Evolutionary conservation across 1,139 yeast species (phyloP).

Genomic region (Petasospora fabianii): DNA sequence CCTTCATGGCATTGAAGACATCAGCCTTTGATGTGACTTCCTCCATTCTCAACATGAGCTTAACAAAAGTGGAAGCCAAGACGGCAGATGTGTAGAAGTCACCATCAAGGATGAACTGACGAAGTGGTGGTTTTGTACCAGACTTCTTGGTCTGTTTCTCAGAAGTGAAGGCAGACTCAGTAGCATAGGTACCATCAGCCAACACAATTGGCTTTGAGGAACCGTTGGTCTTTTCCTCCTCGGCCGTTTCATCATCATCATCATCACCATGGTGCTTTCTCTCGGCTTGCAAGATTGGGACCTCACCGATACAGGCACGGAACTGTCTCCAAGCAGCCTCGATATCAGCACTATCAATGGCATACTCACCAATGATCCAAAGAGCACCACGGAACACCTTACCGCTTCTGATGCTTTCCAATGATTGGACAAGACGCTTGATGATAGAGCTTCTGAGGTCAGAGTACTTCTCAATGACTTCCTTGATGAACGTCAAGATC

Average conservation of each 20-base stretch:
- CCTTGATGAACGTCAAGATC: slow-evolving; percentile 84
- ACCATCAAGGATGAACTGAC: slow-evolving; percentile 79
- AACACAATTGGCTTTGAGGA: slow-evolving; percentile 72
- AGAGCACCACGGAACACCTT: slow-evolving; percentile 90
- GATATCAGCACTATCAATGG: slow-evolving; percentile 66
- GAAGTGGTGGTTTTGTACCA: slow-evolving; percentile 65
- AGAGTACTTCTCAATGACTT: slow-evolving; percentile 91
- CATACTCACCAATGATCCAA: slow-evolving; percentile 95
- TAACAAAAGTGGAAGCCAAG: slow-evolving; percentile 82
- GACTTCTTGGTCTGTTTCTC: slow-evolving; percentile 31
- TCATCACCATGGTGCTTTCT: slow-evolving; percentile 42
- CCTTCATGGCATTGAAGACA: slow-evolving; percentile 77
- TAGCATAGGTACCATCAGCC: slow-evolving; percentile 98
- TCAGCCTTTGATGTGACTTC: slow-evolving; percentile 52
- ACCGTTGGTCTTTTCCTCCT: slow-evolving; percentile 32
- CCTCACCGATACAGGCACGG: slow-evolving; percentile 81
- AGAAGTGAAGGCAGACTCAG: slow-evolving; percentile 80
- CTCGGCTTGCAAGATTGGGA: slow-evolving; percentile 83
- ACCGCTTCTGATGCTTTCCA: slow-evolving; percentile 74
- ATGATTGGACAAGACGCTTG: slow-evolving; percentile 55
- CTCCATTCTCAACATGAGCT: slow-evolving; percentile 76
- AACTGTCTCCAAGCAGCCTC: slow-evolving; percentile 86
- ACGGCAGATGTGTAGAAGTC: slow-evolving; percentile 91
- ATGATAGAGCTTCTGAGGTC: slow-evolving; percentile 67
- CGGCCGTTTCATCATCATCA: slow-evolving; percentile 29